These are phyloP conservation scores for Fusarium brachygibbosum DNA, from an alignment of 2,329 filamentous ascomycete species.

Conservation along the genomic window DNA sequence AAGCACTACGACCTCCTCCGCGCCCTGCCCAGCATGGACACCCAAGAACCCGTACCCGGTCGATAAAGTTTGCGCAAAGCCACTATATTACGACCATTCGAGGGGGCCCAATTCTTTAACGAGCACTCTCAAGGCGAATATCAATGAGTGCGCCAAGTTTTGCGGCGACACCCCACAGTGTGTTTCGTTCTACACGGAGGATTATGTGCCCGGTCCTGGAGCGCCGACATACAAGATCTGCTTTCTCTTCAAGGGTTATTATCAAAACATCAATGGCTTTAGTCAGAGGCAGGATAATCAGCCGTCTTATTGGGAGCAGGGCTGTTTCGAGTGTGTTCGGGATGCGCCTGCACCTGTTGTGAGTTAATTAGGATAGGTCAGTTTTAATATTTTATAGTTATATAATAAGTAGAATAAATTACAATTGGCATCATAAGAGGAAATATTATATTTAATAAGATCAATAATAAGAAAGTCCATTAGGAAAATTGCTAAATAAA, in stretches of 20 bases:
- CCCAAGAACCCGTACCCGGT: background rate
- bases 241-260: background rate
- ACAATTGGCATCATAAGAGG: too few species aligned
- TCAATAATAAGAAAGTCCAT: too few species aligned
- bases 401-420: too few species aligned
- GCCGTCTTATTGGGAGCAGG: too few species aligned
- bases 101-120: background rate
- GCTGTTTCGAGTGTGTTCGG: too few species aligned
- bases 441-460: too few species aligned
- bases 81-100: background rate
- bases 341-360: too few species aligned
- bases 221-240: slow-evolving; percentile 1
- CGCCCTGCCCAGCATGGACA: background rate
- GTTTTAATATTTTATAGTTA: too few species aligned
- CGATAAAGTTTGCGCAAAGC: slow-evolving; percentile 10
- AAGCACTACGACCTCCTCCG: background rate
- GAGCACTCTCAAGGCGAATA: background rate
- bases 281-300: too few species aligned
- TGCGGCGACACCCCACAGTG: background rate
- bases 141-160: slow-evolving; percentile 8
- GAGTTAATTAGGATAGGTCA: too few species aligned
- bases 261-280: too few species aligned
- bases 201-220: background rate
- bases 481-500: too few species aligned
- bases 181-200: slow-evolving; percentile 12